Evolutionary conservation across 192 early-diverging fungal species (phyloP).

Genomic region (Physocladia obscura): DNA sequence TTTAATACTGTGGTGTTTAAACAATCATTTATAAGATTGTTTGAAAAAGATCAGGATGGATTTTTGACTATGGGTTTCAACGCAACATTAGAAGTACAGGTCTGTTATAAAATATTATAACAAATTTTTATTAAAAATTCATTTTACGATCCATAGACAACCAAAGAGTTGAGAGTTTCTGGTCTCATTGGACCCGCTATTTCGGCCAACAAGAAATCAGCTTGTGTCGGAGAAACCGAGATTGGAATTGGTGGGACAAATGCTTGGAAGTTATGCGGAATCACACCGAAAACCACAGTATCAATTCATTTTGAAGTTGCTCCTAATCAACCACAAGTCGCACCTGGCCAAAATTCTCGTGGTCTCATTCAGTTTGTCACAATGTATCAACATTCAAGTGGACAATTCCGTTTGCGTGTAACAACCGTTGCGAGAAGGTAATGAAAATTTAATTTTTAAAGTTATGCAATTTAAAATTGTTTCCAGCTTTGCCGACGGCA

Average conservation of each 20-base stretch:
- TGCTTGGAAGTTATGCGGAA: constrained; percentile 90
- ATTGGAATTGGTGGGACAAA: constrained; percentile 98
- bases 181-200: constrained; percentile 95
- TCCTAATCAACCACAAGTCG: constrained; percentile 67
- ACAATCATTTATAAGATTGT: constrained; percentile 92
- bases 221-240: constrained; percentile 93
- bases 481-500: constrained; percentile 70
- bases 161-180: constrained; percentile 91
- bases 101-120: constrained; percentile 29
- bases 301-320: constrained; percentile 97
- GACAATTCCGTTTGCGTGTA: constrained; percentile 85
- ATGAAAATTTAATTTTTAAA: not conserved
- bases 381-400: constrained; percentile 92
- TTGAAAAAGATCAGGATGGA: constrained; percentile 86
- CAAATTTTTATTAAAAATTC: not conserved
- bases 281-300: constrained; percentile 81
- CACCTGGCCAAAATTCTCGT: constrained; percentile 72
- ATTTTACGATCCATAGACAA: constrained; percentile 65
- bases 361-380: constrained; percentile 95
- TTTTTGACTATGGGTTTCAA: constrained; percentile 97
- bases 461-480: not conserved
- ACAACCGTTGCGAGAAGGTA: constrained; percentile 90
- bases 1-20: constrained; percentile 97
- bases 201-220: constrained; percentile 84
- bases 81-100: constrained; percentile 94